phyloP scores from a whole-genome alignment of 441 rosid species.

The Breynia disticha region DNA sequence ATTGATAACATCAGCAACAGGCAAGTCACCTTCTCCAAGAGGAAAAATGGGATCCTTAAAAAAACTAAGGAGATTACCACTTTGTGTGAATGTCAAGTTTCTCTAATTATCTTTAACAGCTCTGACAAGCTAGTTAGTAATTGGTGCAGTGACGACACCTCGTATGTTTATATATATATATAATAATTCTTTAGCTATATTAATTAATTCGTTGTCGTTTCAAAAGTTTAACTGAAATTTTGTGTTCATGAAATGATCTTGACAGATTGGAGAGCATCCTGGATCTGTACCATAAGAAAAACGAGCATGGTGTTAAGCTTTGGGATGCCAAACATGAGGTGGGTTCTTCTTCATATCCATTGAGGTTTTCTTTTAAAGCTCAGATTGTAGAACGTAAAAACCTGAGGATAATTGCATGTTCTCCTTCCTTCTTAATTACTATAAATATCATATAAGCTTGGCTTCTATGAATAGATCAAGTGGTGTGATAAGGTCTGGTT shows the following conservation, averaged over 20 bases:
- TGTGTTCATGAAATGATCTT: neutral
- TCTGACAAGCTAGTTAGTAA: conserved; percentile 75
- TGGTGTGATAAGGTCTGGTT: conserved; percentile 15
- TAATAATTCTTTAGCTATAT: neutral
- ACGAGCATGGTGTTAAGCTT: conserved; percentile 57
- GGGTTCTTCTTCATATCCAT: conserved; percentile 1
- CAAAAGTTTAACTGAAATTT: too few relatives aligned
- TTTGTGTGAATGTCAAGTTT: conserved; percentile 85
- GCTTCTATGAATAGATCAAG: conserved; percentile 55
- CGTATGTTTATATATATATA: conserved; percentile 24
- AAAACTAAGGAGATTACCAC: conserved; percentile 85
- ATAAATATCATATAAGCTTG: conserved; percentile 29
- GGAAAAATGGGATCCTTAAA: conserved; percentile 74
- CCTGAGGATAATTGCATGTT: neutral
- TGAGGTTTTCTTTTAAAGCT: neutral
- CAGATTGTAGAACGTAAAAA: neutral
- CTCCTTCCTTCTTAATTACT: conserved; percentile 12
- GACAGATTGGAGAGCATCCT: conserved; percentile 44
- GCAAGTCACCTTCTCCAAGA: conserved; percentile 84
- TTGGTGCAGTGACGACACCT: conserved; percentile 60
- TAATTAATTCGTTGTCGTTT: too few relatives aligned
- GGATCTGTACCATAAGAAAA: conserved; percentile 53
- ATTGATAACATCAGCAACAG: conserved; percentile 87
- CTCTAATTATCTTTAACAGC: conserved; percentile 62
- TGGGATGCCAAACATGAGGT: conserved; percentile 99